Base-by-base conservation (phyloP, 495 filamentous ascomycete species). In the Neurospora sublineolata region DNA sequence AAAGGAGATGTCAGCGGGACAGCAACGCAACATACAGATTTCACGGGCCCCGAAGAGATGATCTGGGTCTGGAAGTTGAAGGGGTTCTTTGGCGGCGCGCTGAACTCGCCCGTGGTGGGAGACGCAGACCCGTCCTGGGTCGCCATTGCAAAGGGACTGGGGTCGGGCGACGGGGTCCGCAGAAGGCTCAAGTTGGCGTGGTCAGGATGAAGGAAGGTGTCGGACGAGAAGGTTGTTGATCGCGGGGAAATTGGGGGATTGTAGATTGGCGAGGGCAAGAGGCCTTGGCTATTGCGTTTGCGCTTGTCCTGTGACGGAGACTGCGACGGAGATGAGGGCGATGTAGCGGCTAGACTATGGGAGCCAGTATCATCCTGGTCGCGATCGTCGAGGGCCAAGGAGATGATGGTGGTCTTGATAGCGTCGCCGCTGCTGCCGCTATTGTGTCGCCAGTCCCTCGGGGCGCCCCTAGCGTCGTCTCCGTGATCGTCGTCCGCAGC, bases 41-140 rank as follows among this genome's bases (percentile, higher is more conserved):
- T 97, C 68, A 92, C 89, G 9, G 93, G 91, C 10, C 87, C 84
- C 46, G 92, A 90, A 11, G 91, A 88, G 77, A 94, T 90, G 27
- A 91, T 84, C 75, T 92, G 90, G 16, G 95, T 91, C 81, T 94
- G 87, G 82, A 98, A 99, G 82, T 97, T 98, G 87, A 99, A 99
- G 4, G 94, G 94, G 77, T 85, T 82, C 72, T 80, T 80, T 39
- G 77, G 73, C 76, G 71, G 81, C 76, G 70, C 76, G 58, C 68
- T 73, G 44, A 73, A 86, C 76, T 76, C 12, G 67, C 72, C 76
- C 37, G 75, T 78, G 41, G 60, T 60, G 52, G 52, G 52, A 16
- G 52, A 60, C 52, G 27, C 72, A 58, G 70, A 71, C 70, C 70
- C 75, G 41, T 78, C 77, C 67, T 76, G 80, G 64, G 77, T 77